Conservation (phyloP, 2,329 filamentous ascomycete species). For the Curvularia sp. region DNA sequence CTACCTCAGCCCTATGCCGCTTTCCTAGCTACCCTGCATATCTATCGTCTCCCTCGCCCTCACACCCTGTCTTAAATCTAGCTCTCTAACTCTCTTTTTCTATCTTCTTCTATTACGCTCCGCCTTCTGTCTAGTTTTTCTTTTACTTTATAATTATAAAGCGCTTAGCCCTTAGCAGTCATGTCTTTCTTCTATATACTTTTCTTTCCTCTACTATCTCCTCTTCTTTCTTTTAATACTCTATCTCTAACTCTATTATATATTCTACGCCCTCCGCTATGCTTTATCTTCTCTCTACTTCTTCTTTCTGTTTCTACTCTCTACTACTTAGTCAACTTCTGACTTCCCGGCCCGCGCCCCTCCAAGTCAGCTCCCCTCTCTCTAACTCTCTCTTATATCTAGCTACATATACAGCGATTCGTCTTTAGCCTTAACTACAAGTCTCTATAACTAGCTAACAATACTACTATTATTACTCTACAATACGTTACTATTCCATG, state of each 20-base stretch:
- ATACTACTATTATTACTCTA: not conserved
- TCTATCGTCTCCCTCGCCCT: too few relatives aligned
- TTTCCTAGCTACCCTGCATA: too few relatives aligned
- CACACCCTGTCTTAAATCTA: too few relatives aligned
- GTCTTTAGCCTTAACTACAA: too few relatives aligned
- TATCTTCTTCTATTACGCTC: not conserved
- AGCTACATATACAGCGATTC: not conserved
- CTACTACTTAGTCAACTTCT: too few relatives aligned
- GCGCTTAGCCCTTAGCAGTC: not conserved
- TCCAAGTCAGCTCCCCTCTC: not conserved
- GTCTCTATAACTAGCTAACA: too few relatives aligned
- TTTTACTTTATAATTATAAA: not conserved
- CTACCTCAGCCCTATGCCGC: too few relatives aligned
- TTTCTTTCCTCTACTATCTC: not conserved
- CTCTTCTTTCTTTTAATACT: not conserved
- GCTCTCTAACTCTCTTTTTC: too few relatives aligned
- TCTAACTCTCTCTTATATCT: not conserved
- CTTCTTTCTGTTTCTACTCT: too few relatives aligned
- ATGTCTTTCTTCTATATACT: not conserved
- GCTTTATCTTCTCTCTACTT: too few relatives aligned
- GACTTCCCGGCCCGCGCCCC: too few relatives aligned
- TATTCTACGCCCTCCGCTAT: too few relatives aligned
- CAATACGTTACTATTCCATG: not conserved
- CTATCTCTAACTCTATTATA: not conserved
- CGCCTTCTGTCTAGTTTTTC: not conserved